These are phyloP conservation scores for Kodamaea hsintzibuensis DNA, from an alignment of 805 yeast genomes.

Conservation along the genomic window DNA sequence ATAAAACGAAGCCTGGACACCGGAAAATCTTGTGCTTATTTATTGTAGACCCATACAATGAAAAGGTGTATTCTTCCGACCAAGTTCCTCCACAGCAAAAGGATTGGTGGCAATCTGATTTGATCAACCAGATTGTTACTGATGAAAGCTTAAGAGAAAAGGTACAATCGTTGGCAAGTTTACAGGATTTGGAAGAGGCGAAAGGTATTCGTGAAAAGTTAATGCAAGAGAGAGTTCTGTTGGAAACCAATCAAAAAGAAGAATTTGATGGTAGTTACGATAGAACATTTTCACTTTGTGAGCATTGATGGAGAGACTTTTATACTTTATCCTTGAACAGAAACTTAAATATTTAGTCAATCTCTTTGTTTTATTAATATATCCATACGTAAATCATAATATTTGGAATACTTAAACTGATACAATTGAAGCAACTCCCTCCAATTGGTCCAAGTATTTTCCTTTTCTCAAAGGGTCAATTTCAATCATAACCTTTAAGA, in stretches of 20 bases:
- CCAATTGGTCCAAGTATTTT: slow-evolving; percentile 50
- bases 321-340: too few relatives aligned
- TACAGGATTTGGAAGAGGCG: slow-evolving; percentile 24
- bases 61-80: slow-evolving; percentile 26
- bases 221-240: slow-evolving; percentile 30
- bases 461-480: slow-evolving; percentile 68
- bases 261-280: slow-evolving; percentile 1
- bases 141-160: slow-evolving; percentile 3
- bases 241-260: neutral
- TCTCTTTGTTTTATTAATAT: neutral
- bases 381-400: neutral
- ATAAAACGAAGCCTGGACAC: slow-evolving; percentile 35
- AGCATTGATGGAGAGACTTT: slow-evolving; percentile 3
- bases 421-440: slow-evolving; percentile 11
- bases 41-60: slow-evolving; percentile 36
- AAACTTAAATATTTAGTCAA: too few relatives aligned
- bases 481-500: slow-evolving; percentile 45
- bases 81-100: slow-evolving; percentile 40
- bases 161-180: slow-evolving; percentile 8
- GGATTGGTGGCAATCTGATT: slow-evolving; percentile 29
- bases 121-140: slow-evolving; percentile 12
- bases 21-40: slow-evolving; percentile 42
- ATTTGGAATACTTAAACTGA: neutral
- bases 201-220: slow-evolving; percentile 26
- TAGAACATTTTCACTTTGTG: slow-evolving; percentile 4